phyloP scores from a whole-genome alignment of 495 filamentous ascomycete species.

The Tuber microsphaerosporum region DNA sequence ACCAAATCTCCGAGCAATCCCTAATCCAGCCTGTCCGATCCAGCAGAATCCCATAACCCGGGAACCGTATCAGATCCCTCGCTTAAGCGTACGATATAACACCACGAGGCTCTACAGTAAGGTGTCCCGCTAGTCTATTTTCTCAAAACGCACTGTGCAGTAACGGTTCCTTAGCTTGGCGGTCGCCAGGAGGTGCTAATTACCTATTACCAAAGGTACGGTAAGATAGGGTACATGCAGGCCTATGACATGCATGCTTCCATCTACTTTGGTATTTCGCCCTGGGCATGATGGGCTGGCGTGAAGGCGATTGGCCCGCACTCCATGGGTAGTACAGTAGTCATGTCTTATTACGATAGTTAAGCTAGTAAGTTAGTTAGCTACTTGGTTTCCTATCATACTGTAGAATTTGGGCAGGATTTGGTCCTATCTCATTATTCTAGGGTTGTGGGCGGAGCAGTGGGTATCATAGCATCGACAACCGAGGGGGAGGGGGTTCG shows the following conservation, averaged over 20 bases:
- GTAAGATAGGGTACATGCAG: not conserved
- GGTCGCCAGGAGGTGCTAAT: not conserved
- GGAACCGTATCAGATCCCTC: not conserved
- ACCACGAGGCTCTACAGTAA: not conserved
- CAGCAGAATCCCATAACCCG: not conserved
- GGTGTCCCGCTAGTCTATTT: not conserved
- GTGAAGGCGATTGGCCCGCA: not conserved
- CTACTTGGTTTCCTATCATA: not conserved
- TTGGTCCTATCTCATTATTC: not conserved
- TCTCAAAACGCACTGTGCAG: not conserved
- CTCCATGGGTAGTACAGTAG: not conserved
- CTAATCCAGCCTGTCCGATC: not conserved
- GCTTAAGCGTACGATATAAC: not conserved
- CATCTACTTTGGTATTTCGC: not conserved
- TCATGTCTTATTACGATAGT: not conserved
- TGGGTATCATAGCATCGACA: not conserved
- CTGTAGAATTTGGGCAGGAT: not conserved
- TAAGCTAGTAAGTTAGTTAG: not conserved
- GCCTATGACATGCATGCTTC: not conserved
- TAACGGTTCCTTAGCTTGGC: not conserved
- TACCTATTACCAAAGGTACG: not conserved
- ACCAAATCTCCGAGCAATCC: not conserved
- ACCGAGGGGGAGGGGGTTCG: not conserved
- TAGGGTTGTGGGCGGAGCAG: not conserved
- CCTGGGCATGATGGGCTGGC: not conserved